Evolutionary conservation across 2,329 filamentous ascomycete genomes (phyloP).

Genomic region (Verticillium alfalfae): DNA sequence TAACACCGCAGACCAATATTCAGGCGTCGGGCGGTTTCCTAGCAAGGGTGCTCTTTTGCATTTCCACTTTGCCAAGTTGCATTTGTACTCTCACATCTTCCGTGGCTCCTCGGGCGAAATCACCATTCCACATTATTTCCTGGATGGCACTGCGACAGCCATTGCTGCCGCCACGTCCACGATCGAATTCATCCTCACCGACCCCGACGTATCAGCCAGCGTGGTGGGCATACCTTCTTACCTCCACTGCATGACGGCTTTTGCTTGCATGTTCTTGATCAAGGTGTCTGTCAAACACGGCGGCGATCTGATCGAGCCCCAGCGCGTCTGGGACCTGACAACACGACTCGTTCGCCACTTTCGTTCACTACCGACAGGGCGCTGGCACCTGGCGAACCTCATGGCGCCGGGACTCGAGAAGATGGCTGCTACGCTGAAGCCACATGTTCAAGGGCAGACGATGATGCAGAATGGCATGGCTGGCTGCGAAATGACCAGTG

Average conservation of each 20-base stretch:
- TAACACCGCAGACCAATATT: conserved; percentile 25
- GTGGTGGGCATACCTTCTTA: conserved; percentile 42
- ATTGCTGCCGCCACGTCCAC: conserved; percentile 34
- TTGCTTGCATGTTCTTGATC: conserved; percentile 46
- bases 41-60: conserved; percentile 33
- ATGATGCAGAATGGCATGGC: not conserved
- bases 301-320: conserved; percentile 28
- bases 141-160: conserved; percentile 24
- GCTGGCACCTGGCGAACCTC: conserved; percentile 37
- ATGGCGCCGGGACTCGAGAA: conserved; percentile 41
- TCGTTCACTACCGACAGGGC: conserved; percentile 31
- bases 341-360: conserved; percentile 31
- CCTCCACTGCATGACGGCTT: conserved; percentile 46
- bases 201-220: conserved; percentile 32
- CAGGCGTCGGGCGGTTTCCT: conserved; percentile 31
- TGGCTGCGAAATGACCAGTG: not conserved
- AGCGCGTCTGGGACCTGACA: conserved; percentile 28
- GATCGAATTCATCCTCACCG: conserved; percentile 35
- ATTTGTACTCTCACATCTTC: conserved; percentile 35
- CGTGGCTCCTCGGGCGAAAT: conserved; percentile 27
- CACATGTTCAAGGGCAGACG: not conserved
- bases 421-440: conserved; percentile 19
- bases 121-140: conserved; percentile 26
- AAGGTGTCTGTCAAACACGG: conserved; percentile 38
- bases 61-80: conserved; percentile 34